Evolutionary conservation across 1,284 basidiomycete species (phyloP), one percentile per base, ranked within the genome.

Genomic region (Caloboletus firmus): DNA sequence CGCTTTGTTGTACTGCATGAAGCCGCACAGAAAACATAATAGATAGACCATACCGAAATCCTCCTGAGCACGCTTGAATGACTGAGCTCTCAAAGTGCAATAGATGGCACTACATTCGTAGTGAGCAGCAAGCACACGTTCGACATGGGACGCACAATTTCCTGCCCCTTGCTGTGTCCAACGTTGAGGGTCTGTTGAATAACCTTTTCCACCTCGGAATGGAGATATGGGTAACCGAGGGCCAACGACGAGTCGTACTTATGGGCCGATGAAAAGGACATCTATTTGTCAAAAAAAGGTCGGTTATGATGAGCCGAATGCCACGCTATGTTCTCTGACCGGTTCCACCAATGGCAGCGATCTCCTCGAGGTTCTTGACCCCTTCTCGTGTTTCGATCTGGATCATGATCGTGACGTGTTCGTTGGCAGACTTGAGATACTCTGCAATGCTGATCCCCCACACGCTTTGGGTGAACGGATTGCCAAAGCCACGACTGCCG

Each of bases 301-400:
- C 39, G 52, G 8, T 0, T 1, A 17, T 15, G 18, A 20, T 30
- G 28, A 12, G n/a, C 20, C 5, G 8, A 18, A 11, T 3, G 3
- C 4, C n/a, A 42, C 2, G 22, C 12, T 12, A 8, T 31, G 35
- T 48, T 11, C 9, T 63, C 76, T 62, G 51, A 85, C 85, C 83
- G 22, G 88, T 73, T 0, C 87, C 85, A 26, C 83, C 79, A 3
- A 87, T 84, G 2, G 72, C 64, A 7, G 85, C 82, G 51, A 89
- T 88, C 41, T 78, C 77, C 32, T 83, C 75, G 13, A 85, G 70
- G 57, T 88, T 85, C 48, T 79, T 61, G 11, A 87, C 77, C 0
- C 75, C 85, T 48, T 85, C 81, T 47, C 66, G 72, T 6, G 79
- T 87, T 69, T 88, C 85, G 54, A 88, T 86, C 66, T 88, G 86